These are phyloP conservation scores for Abrus pulchellus DNA, from an alignment of 306 rosid genomes.

Conservation along the genomic window DNA sequence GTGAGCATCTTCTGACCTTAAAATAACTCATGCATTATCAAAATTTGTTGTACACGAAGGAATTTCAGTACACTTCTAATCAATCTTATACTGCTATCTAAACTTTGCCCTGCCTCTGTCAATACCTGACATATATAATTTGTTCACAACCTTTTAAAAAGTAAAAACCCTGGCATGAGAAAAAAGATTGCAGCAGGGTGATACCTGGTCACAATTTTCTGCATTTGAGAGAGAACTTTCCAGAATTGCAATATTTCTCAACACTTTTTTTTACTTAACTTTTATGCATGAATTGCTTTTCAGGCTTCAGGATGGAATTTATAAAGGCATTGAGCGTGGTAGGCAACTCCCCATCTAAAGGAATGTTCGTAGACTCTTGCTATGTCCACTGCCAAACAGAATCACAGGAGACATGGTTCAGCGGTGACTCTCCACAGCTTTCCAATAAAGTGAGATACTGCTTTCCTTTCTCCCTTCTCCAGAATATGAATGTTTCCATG, in stretches of 20 bases:
- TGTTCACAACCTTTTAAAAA: background rate
- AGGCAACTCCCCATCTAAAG: slow-evolving; percentile 56
- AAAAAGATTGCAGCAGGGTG: too few species aligned
- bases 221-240: too few species aligned
- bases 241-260: background rate
- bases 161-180: background rate
- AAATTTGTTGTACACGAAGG: background rate
- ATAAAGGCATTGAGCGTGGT: slow-evolving; percentile 60
- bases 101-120: background rate
- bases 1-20: slow-evolving; percentile 50
- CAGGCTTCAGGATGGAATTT: slow-evolving; percentile 75
- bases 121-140: background rate
- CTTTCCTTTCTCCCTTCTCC: background rate
- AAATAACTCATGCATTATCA: background rate
- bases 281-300: slow-evolving; percentile 23
- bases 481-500: background rate
- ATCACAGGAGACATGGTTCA: slow-evolving; percentile 82
- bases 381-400: slow-evolving; percentile 94
- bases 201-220: background rate
- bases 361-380: slow-evolving; percentile 87
- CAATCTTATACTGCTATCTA: background rate
- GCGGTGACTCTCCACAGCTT: slow-evolving; percentile 70
- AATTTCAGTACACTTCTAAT: slow-evolving; percentile 5
- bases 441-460: slow-evolving; percentile 60
- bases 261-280: background rate